Conservation (phyloP, 2,329 filamentous ascomycete genomes). For the Biscogniauxia marginata region DNA sequence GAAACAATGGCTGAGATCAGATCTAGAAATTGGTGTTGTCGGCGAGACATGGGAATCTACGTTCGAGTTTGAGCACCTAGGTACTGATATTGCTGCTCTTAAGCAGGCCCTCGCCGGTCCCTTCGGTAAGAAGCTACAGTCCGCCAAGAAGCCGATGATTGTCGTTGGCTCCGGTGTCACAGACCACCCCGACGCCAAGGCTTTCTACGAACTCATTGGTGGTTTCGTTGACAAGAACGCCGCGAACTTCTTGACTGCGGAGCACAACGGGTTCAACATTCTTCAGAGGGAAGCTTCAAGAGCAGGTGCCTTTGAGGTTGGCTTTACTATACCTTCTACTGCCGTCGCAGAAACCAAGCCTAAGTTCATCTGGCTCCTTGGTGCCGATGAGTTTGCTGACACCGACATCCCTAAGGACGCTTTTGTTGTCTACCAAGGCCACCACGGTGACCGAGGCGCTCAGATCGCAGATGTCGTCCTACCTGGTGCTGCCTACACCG, state of each 20-base stretch:
- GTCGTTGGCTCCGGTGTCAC: slow-evolving; percentile 89
- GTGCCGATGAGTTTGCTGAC: slow-evolving; percentile 85
- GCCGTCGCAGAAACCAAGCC: slow-evolving; percentile 80
- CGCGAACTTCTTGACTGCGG: slow-evolving; percentile 78
- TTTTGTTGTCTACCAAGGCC: slow-evolving; percentile 96
- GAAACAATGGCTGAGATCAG: slow-evolving; percentile 96
- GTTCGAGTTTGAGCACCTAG: slow-evolving; percentile 92
- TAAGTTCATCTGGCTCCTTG: slow-evolving; percentile 96
- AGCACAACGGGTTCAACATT: slow-evolving; percentile 98
- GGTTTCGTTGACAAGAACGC: slow-evolving; percentile 92
- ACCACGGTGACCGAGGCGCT: slow-evolving; percentile 92
- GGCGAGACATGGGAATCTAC: slow-evolving; percentile 91
- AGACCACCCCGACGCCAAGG: slow-evolving; percentile 87
- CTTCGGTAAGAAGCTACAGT: slow-evolving; percentile 89
- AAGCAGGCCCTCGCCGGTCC: slow-evolving; percentile 82
- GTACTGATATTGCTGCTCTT: slow-evolving; percentile 72
- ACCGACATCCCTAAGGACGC: slow-evolving; percentile 91
- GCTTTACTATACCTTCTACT: slow-evolving; percentile 83
- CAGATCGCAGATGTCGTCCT: slow-evolving; percentile 92
- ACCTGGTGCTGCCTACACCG: slow-evolving; percentile 92
- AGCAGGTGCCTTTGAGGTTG: slow-evolving; percentile 91
- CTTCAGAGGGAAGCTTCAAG: slow-evolving; percentile 91
- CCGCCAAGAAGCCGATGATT: slow-evolving; percentile 93
- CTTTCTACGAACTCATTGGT: slow-evolving; percentile 89
- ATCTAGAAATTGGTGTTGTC: slow-evolving; percentile 87